Conservation (phyloP, 2,329 filamentous ascomycete species). For the Botrytis porri region DNA sequence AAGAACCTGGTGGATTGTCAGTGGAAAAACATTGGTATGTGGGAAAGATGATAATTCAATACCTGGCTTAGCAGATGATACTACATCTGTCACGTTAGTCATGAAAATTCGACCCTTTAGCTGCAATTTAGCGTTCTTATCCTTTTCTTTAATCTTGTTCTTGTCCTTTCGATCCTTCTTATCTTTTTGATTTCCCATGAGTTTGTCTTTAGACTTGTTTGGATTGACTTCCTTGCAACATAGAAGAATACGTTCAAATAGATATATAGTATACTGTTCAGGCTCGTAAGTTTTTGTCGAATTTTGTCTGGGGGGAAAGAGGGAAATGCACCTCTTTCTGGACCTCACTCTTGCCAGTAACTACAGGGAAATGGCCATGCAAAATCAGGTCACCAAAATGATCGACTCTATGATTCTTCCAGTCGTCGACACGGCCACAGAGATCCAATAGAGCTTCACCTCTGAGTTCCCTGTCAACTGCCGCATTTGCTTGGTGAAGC, state of each 20-base stretch:
- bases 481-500: slow-evolving; percentile 81
- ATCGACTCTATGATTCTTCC: slow-evolving; percentile 89
- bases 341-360: slow-evolving; percentile 84
- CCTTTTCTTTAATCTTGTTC: slow-evolving; percentile 68
- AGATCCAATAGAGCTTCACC: slow-evolving; percentile 82
- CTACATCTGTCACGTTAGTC: slow-evolving; percentile 96
- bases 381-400: slow-evolving; percentile 87
- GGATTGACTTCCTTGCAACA: slow-evolving; percentile 94
- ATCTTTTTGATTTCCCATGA: slow-evolving; percentile 63
- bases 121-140: slow-evolving; percentile 74
- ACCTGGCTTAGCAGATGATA: slow-evolving; percentile 86
- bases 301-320: slow-evolving; percentile 17
- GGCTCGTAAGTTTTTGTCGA: slow-evolving; percentile 31
- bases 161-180: slow-evolving; percentile 72
- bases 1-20: slow-evolving; percentile 62
- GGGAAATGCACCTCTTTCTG: slow-evolving; percentile 64
- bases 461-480: slow-evolving; percentile 83
- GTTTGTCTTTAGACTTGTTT: slow-evolving; percentile 75
- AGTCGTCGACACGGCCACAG: slow-evolving; percentile 82
- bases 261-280: slow-evolving; percentile 86
- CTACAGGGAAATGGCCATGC: slow-evolving; percentile 85
- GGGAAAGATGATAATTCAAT: slow-evolving; percentile 38
- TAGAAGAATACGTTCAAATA: slow-evolving; percentile 91
- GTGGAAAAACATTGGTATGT: slow-evolving; percentile 19
- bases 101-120: slow-evolving; percentile 98